Percentiles rank a stretch among this genome's conserved stretches.
phyloP scores from a whole-genome alignment of 805 yeast species.

The Nakazawaea holstii region DNA sequence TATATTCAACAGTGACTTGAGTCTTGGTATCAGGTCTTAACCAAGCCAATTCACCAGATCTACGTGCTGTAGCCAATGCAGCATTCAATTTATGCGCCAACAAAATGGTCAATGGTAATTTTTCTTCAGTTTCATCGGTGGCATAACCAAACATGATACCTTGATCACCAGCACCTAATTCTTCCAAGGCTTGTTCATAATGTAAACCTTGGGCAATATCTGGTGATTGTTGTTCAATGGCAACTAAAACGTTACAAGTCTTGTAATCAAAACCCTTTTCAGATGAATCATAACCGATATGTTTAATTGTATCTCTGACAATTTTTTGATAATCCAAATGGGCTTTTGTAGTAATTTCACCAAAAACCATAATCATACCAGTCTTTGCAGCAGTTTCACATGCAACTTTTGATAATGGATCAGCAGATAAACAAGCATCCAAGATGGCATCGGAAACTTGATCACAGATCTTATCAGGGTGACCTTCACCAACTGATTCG shows the following conservation, averaged over 20 bases:
- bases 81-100: conserved; percentile 95
- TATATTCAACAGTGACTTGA: conserved; percentile 97
- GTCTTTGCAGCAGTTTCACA: conserved; percentile 99
- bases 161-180: conserved; percentile 99
- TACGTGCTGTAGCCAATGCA: conserved; percentile 95
- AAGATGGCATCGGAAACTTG: conserved; percentile 98
- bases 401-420: conserved; percentile 97
- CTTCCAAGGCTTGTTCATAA: conserved; percentile 91
- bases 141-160: conserved; percentile 99
- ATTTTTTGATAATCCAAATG: conserved; percentile 93
- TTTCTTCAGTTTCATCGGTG: conserved; percentile 97
- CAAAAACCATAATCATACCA: conserved; percentile 99
- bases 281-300: conserved; percentile 95
- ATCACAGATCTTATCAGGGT: conserved; percentile 96
- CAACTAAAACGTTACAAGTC: conserved; percentile 98
- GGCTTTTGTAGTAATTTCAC: conserved; percentile 98
- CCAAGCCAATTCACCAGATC: conserved; percentile 93
- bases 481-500: conserved; percentile 92
- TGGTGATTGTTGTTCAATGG: conserved; percentile 98
- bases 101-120: conserved; percentile 89
- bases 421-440: conserved; percentile 93
- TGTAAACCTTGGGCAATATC: conserved; percentile 99
- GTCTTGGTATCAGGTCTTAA: conserved; percentile 99
- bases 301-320: conserved; percentile 96
- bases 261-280: conserved; percentile 98